Evolutionary conservation across 116 monocot genomes (phyloP).

Genomic region (Cymodocea nodosa): DNA sequence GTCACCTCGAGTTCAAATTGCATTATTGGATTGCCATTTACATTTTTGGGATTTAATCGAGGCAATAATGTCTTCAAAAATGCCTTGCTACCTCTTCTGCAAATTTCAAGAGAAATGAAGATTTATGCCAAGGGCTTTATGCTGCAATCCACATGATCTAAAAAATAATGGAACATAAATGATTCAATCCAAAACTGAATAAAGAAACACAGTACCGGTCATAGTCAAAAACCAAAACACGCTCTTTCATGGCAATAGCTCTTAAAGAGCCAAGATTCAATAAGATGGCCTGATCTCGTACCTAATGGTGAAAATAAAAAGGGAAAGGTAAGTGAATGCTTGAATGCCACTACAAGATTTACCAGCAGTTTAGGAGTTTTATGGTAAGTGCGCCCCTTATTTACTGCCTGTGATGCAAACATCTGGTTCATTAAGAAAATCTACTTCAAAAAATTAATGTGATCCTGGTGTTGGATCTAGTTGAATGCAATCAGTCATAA

Average conservation of each 20-base stretch:
- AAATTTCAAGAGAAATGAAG: constrained; percentile 1
- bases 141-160: background rate
- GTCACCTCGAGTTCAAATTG: constrained; percentile 94
- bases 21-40: constrained; percentile 51
- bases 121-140: background rate
- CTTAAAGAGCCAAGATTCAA: constrained; percentile 85
- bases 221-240: constrained; percentile 79
- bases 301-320: constrained; percentile 21
- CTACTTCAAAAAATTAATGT: too few species aligned
- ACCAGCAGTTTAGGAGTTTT: background rate
- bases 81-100: constrained; percentile 75
- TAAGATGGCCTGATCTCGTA: constrained; percentile 80
- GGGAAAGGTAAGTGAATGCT: background rate
- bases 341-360: background rate
- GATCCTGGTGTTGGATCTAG: too few species aligned
- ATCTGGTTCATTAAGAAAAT: background rate
- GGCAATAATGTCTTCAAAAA: constrained; percentile 72
- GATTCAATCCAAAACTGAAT: background rate
- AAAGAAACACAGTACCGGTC: constrained; percentile 29
- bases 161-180: background rate
- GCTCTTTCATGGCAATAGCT: constrained; percentile 86
- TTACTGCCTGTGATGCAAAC: background rate
- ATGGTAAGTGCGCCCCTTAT: background rate
- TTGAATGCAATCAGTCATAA: too few species aligned
- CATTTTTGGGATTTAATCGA: constrained; percentile 60